Percentiles rank a stretch among this genome's conserved stretches.
Conservation (phyloP, 441 rosid species). For the Rhodomyrtus psidioides region DNA sequence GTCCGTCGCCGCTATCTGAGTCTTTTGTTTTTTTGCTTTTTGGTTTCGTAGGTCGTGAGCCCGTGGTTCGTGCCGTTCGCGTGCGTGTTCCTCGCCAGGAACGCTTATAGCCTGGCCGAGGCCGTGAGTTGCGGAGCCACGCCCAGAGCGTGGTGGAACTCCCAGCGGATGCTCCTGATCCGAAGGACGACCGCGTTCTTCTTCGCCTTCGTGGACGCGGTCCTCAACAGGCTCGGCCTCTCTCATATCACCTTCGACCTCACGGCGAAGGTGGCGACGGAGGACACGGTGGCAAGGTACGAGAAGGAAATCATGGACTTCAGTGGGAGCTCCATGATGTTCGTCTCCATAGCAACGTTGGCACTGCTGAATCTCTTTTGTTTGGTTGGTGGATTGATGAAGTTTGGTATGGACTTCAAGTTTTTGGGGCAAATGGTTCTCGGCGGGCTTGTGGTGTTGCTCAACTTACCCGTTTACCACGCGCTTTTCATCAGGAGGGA, state of each 20-base stretch:
- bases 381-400: conserved; percentile 1
- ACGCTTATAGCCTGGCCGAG: conserved; percentile 7
- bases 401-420: neutral
- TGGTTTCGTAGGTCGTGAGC: neutral
- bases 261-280: conserved; percentile 12
- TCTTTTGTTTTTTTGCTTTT: neutral
- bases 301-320: conserved; percentile 15
- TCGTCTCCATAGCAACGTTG: conserved; percentile 8
- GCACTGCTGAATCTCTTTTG: conserved; percentile 14
- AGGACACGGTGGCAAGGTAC: conserved; percentile 3
- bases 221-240: neutral
- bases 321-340: conserved; percentile 14
- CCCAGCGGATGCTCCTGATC: conserved; percentile 8
- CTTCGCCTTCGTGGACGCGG: neutral
- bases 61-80: conserved; percentile 21
- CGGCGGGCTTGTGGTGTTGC: conserved; percentile 8
- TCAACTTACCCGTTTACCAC: conserved; percentile 7
- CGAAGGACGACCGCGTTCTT: conserved; percentile 8
- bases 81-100: conserved; percentile 7
- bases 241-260: conserved; percentile 8
- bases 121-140: neutral
- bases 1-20: neutral
- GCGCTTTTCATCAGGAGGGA: conserved; percentile 9
- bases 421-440: neutral
- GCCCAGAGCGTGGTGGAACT: conserved; percentile 15